phyloP scores from a whole-genome alignment of 305 asterid species.

The Petunia hybrid region DNA sequence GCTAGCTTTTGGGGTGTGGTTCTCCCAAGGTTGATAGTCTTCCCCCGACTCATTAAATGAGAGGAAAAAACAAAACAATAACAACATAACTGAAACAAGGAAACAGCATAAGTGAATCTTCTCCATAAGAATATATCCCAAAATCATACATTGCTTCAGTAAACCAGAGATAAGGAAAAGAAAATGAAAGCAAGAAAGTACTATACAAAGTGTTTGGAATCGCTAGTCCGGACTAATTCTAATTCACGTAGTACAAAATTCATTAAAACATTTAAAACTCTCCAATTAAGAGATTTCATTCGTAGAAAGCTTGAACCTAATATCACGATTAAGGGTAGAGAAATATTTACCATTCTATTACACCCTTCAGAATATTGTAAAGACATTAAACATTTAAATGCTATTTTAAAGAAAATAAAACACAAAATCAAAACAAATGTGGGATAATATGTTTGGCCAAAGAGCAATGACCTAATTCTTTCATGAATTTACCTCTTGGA shows the following conservation, averaged over 20 bases:
- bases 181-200: neutral
- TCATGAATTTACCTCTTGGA: slow-evolving; percentile 62
- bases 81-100: neutral
- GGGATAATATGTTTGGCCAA: slow-evolving; percentile 13
- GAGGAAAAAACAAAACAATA: too few relatives aligned
- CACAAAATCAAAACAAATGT: neutral
- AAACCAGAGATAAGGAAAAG: neutral
- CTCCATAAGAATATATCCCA: neutral
- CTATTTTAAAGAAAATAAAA: neutral
- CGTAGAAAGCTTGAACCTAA: too few relatives aligned
- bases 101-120: neutral
- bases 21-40: too few relatives aligned
- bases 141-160: neutral
- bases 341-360: too few relatives aligned
- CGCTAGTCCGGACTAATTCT: too few relatives aligned
- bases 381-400: neutral
- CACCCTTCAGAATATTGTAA: too few relatives aligned
- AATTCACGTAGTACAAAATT: too few relatives aligned
- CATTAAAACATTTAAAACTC: too few relatives aligned
- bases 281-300: too few relatives aligned
- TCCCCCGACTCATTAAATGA: too few relatives aligned
- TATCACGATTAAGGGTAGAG: too few relatives aligned
- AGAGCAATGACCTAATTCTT: slow-evolving; percentile 30
- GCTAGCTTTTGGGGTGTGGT: too few relatives aligned
- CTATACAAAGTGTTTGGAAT: neutral